Base-by-base conservation (phyloP, 352 stramenopile species). In the Phytophthora sp. region DNA sequence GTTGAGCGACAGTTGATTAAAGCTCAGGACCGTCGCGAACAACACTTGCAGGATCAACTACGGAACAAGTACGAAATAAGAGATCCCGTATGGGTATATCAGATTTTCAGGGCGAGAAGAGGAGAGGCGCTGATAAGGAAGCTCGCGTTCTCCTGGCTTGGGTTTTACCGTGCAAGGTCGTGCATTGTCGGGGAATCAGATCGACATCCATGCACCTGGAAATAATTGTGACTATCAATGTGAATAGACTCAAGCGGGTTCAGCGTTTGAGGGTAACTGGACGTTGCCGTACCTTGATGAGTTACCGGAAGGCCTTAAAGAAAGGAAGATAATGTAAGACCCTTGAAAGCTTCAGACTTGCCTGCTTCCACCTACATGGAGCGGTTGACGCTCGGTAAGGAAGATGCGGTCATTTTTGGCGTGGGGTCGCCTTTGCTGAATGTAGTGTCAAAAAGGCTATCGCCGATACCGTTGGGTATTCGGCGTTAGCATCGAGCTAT, bases 1-100 rank as follows among this genome's bases (percentile, higher is more conserved):
- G 58, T 66, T 0, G 47, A 66, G 7, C 50, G 42, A 13, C 61
- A 69, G 15, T 20, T 63, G 12, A 3, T 69, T 0, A 60, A n/a
- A 5, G n/a, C 35, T 20, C 15, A 20, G 21, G 35, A 42, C 12
- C 13, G 12, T 23, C 35, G 21, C 2, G 35, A 20, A 13, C 0
- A 31, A 56, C 45, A 45, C 4, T 18, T 69, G 11, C 15, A 27
- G 1, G 27, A 27, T 39, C 52, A 62, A 23, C 20, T 49, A 3
- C 16, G 2, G 0, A 44, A 57, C 4, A 1, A 41, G 3, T 56
- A 57, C 13, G 33, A 68, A 29, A 12, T 62, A 7, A 51, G 60
- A 0, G 45, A 50, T 13, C 51, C 31, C 0, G 60, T 68, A 1
- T 62, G 60, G 51, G 51, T 57, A 7, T 68, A 57, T 29, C 51